A percentile compares a stretch with the other conserved stretches of the same genome.
These are phyloP conservation scores for Cucurbita moschata DNA, from an alignment of 306 rosid genomes.

Conservation along the genomic window DNA sequence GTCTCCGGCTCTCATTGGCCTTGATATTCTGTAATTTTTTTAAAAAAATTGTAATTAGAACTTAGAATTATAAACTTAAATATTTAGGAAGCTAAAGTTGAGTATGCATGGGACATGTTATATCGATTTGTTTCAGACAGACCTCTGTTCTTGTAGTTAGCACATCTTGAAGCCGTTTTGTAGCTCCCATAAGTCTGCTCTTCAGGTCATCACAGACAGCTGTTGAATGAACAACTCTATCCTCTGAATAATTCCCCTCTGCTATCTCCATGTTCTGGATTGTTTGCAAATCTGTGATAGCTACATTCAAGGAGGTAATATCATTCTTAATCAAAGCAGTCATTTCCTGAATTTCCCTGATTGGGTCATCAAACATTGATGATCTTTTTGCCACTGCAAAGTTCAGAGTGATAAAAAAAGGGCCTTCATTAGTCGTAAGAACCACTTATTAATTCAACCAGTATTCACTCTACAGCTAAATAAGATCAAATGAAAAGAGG, in stretches of 20 bases:
- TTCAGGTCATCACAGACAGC: conserved; percentile 87
- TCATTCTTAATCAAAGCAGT: conserved; percentile 70
- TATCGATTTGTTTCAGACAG: neutral
- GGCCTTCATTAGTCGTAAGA: neutral
- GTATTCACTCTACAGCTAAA: neutral
- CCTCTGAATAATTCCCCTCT: conserved; percentile 66
- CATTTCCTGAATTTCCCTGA: conserved; percentile 63
- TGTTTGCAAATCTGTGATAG: conserved; percentile 62
- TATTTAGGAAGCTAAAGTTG: neutral
- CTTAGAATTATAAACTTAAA: neutral
- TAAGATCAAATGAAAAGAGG: neutral
- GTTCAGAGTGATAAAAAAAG: neutral
- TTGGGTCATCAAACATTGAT: conserved; percentile 80
- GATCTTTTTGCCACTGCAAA: conserved; percentile 76
- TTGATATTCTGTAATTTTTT: conserved; percentile 47
- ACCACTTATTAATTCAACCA: neutral
- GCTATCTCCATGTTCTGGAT: conserved; percentile 63
- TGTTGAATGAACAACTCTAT: conserved; percentile 64
- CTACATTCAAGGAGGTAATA: conserved; percentile 67
- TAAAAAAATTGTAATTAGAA: neutral
- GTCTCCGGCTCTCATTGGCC: conserved; percentile 86
- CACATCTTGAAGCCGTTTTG: conserved; percentile 70
- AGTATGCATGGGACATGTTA: neutral
- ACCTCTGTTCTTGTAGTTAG: conserved; percentile 83
- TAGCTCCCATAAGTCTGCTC: conserved; percentile 71